Percentiles rank a stretch among this genome's conserved stretches.
Conservation (phyloP, 768 basidiomycete species). For the Phanerochaete carnosa region DNA sequence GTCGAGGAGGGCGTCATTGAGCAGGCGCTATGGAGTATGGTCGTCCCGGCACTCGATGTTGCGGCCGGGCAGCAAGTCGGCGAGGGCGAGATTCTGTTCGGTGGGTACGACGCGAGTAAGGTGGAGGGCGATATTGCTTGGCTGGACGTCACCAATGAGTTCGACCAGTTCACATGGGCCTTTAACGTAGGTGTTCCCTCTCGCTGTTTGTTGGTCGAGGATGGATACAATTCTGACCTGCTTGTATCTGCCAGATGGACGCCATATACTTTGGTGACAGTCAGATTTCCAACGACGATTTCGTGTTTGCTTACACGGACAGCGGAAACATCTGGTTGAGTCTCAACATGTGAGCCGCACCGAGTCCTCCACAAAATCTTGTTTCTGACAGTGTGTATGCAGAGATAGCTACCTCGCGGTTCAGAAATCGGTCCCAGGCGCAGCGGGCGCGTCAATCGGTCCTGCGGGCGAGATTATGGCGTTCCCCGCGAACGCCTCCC, state of each 20-base stretch:
- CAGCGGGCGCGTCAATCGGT: neutral
- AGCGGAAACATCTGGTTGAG: neutral
- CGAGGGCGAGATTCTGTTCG: slow-evolving; percentile 8
- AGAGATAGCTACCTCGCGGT: neutral
- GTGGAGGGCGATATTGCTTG: slow-evolving; percentile 5
- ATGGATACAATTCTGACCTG: neutral
- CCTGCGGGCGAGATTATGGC: neutral
- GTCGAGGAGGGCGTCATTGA: slow-evolving; percentile 1
- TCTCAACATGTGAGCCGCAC: neutral
- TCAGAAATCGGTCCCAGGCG: neutral
- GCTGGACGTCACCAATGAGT: neutral
- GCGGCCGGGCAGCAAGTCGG: neutral
- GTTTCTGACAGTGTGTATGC: neutral
- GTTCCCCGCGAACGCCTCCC: neutral
- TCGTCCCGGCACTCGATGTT: neutral
- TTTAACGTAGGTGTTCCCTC: neutral
- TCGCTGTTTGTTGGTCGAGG: neutral
- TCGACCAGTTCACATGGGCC: neutral
- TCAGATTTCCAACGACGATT: neutral
- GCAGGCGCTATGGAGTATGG: neutral
- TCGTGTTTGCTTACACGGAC: neutral
- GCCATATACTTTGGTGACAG: neutral
- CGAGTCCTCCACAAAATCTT: neutral
- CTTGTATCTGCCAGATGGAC: neutral
- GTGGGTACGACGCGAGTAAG: slow-evolving; percentile 3